A percentile compares a stretch with the other conserved stretches of the same genome.
phyloP scores from a whole-genome alignment of 192 early-diverging fungal species.

The Mortierella claussenii region DNA sequence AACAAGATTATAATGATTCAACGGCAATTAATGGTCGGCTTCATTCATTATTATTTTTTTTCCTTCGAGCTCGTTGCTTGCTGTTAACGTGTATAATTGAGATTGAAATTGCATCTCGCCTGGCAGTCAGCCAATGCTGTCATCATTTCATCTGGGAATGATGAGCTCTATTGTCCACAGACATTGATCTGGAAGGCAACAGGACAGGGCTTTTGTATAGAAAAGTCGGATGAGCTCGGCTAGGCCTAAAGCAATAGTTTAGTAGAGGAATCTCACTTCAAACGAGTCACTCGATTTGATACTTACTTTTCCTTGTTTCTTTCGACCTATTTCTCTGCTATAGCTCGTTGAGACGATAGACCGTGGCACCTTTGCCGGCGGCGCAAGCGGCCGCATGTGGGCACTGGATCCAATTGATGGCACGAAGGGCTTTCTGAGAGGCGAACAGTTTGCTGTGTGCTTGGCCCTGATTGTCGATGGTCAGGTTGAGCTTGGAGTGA shows the following conservation, averaged over 20 bases:
- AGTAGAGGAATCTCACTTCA: too few relatives aligned
- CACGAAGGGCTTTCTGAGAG: slow-evolving; percentile 98
- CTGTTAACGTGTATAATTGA: too few relatives aligned
- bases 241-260: too few relatives aligned
- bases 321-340: not conserved
- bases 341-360: slow-evolving; percentile 92
- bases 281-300: too few relatives aligned
- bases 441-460: slow-evolving; percentile 98
- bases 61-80: not conserved
- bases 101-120: not conserved
- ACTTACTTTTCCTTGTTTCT: not conserved
- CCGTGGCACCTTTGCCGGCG: slow-evolving; percentile 85
- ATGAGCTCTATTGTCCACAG: slow-evolving; percentile 26
- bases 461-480: slow-evolving; percentile 92
- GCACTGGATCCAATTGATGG: slow-evolving; percentile 94
- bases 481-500: slow-evolving; percentile 87
- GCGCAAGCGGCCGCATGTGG: slow-evolving; percentile 81
- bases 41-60: slow-evolving; percentile 16
- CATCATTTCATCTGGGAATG: slow-evolving; percentile 24
- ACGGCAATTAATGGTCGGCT: not conserved
- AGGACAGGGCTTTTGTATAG: too few relatives aligned
- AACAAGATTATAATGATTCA: too few relatives aligned
- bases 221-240: too few relatives aligned
- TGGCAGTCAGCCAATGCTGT: not conserved
- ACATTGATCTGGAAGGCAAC: too few relatives aligned